These are phyloP conservation scores for Halenospora varia DNA, from an alignment of 495 filamentous ascomycete species.

Conservation along the genomic window DNA sequence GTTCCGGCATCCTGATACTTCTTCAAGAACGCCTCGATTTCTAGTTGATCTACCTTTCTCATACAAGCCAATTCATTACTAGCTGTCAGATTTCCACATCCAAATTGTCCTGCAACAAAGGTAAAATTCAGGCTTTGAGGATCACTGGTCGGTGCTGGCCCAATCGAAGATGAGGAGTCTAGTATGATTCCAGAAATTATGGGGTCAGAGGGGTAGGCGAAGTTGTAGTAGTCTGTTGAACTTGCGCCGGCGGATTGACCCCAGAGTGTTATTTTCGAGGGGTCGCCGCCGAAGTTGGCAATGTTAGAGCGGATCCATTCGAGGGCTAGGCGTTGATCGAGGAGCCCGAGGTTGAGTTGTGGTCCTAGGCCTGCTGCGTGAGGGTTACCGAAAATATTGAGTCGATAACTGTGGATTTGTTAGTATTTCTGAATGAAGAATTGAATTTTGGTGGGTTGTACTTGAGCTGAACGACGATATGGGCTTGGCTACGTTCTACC, in stretches of 20 bases:
- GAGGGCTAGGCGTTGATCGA: slow-evolving; percentile 65
- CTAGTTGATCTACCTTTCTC: not conserved
- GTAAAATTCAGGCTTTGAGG: not conserved
- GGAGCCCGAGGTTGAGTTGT: slow-evolving; percentile 60
- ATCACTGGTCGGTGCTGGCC: not conserved
- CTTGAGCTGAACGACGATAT: slow-evolving; percentile 30
- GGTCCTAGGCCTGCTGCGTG: slow-evolving; percentile 39
- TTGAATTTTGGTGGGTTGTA: too few species aligned
- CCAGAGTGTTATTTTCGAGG: slow-evolving; percentile 27
- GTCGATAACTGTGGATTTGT: slow-evolving; percentile 47
- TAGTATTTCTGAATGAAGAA: too few species aligned
- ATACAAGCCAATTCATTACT: not conserved
- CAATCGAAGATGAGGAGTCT: slow-evolving; percentile 37
- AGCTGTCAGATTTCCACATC: not conserved
- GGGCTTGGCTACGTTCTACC: slow-evolving; percentile 34
- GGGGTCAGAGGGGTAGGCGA: slow-evolving; percentile 41
- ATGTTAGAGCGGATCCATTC: slow-evolving; percentile 72
- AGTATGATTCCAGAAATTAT: slow-evolving; percentile 42
- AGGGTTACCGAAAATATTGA: slow-evolving; percentile 64
- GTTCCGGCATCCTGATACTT: not conserved
- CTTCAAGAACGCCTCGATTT: not conserved
- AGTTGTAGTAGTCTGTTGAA: slow-evolving; percentile 38
- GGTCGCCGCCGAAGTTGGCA: slow-evolving; percentile 64
- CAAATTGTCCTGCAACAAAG: not conserved
- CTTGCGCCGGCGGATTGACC: slow-evolving; percentile 45